These are phyloP conservation scores for Globisporangium solare DNA, from an alignment of 352 stramenopile genomes.

Conservation along the genomic window DNA sequence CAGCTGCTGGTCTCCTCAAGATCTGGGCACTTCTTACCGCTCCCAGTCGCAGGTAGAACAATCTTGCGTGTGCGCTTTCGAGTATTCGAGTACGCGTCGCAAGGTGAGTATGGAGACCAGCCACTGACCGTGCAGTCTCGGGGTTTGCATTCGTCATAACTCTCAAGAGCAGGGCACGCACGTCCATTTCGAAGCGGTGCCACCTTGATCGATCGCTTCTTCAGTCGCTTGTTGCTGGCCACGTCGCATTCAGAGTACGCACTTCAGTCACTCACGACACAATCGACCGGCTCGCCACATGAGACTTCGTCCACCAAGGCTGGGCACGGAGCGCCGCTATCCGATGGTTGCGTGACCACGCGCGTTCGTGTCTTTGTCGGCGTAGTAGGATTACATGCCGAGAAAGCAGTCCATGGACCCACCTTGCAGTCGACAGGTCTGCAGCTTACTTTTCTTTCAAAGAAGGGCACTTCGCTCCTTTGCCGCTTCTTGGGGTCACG, in stretches of 20 bases:
- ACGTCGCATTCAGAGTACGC: constrained; percentile 32
- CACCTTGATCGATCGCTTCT: constrained; percentile 30
- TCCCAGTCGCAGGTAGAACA: constrained; percentile 18
- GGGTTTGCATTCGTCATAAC: constrained; percentile 27
- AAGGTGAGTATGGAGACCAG: constrained; percentile 40
- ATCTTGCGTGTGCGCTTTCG: constrained; percentile 39
- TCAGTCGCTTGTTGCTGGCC: constrained; percentile 22
- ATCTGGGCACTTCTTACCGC: constrained; percentile 38
- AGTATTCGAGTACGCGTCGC: constrained; percentile 25
- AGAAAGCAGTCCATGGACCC: constrained; percentile 39
- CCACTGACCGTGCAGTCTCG: constrained; percentile 51
- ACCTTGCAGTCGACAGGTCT: constrained; percentile 42
- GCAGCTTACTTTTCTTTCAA: constrained; percentile 36
- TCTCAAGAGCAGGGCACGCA: constrained; percentile 31
- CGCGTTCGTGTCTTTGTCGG: constrained; percentile 35
- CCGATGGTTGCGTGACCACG: constrained; percentile 15
- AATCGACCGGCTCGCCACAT: constrained; percentile 39
- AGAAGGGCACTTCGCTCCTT: constrained; percentile 30
- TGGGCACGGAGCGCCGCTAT: constrained; percentile 43
- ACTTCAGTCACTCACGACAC: constrained; percentile 44
- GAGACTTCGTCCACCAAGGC: constrained; percentile 21
- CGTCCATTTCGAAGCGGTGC: constrained; percentile 29
- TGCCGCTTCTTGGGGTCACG: constrained; percentile 21
- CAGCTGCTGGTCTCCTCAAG: constrained; percentile 39
- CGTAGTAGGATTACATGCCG: constrained; percentile 24